Percentiles rank a stretch among this genome's conserved stretches.
These are phyloP conservation scores for Amanita muscaria DNA, from an alignment of 768 basidiomycete species.

Conservation along the genomic window DNA sequence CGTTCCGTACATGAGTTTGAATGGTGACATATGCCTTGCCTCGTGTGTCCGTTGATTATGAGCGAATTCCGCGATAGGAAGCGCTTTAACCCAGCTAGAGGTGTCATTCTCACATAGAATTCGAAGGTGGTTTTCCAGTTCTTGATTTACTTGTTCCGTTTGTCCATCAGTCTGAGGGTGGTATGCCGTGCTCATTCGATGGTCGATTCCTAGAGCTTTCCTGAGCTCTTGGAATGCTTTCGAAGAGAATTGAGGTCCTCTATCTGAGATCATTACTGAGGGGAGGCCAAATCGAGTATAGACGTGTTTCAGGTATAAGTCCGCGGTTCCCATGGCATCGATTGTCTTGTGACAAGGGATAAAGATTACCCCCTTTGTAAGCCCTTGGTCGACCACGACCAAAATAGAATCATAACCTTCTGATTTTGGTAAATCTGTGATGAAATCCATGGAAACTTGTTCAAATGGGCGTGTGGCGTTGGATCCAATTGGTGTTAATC, in stretches of 20 bases:
- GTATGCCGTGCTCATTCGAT: not conserved
- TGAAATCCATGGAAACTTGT: constrained; percentile 14
- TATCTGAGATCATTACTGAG: constrained; percentile 4
- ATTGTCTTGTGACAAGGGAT: constrained; percentile 14
- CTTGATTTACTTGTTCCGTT: not conserved
- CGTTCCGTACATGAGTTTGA: too few relatives aligned
- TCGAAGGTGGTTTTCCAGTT: not conserved
- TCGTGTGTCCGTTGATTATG: not conserved
- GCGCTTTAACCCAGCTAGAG: not conserved
- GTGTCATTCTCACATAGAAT: not conserved
- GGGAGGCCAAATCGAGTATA: constrained; percentile 4
- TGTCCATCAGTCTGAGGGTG: not conserved
- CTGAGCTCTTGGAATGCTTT: constrained; percentile 5
- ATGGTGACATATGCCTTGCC: too few relatives aligned
- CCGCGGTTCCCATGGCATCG: constrained; percentile 2
- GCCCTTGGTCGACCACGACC: constrained; percentile 19
- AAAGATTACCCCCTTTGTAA: constrained; percentile 21
- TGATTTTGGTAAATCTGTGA: constrained; percentile 12
- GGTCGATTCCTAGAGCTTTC: constrained; percentile 7
- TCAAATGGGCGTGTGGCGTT: constrained; percentile 7
- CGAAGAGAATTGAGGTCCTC: constrained; percentile 7
- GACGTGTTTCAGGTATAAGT: not conserved
- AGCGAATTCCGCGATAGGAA: not conserved
- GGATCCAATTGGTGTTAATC: not conserved
- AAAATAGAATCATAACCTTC: constrained; percentile 16